These are phyloP conservation scores for Plasmodium blacklocki DNA, from an alignment of 169 alveolate species.

Conservation along the genomic window DNA sequence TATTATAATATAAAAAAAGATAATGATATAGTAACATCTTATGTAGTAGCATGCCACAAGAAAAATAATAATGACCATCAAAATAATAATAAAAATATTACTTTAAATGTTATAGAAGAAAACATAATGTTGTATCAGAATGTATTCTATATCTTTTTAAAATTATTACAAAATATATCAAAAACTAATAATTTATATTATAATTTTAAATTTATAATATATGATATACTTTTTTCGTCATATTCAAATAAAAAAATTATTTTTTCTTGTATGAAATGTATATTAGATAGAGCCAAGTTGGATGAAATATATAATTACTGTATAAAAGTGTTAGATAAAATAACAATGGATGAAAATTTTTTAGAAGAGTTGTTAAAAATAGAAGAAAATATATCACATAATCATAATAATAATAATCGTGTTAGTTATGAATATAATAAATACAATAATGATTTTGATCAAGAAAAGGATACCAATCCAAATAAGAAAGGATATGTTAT, in stretches of 20 bases:
- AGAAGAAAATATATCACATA: not conserved
- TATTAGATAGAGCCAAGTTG: conserved; percentile 40
- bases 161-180: conserved; percentile 40
- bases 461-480: not conserved
- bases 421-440: not conserved
- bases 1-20: conserved; percentile 57
- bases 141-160: conserved; percentile 57
- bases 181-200: conserved; percentile 44
- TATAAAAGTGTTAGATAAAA: not conserved
- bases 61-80: conserved; percentile 1
- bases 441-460: not conserved
- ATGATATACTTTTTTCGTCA: conserved; percentile 59
- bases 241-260: conserved; percentile 55
- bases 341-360: not conserved
- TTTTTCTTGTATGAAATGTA: conserved; percentile 59
- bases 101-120: conserved; percentile 32
- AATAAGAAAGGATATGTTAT: not conserved
- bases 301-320: conserved; percentile 45
- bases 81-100: conserved; percentile 5
- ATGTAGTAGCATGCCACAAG: not conserved
- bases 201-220: conserved; percentile 63
- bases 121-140: conserved; percentile 55
- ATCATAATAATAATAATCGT: not conserved
- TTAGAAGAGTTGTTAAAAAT: not conserved
- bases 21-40: conserved; percentile 6